Percentiles rank a stretch among this genome's conserved stretches.
phyloP scores from a whole-genome alignment of 2,329 filamentous ascomycete species.

The Torrubiellomyces zombiae region DNA sequence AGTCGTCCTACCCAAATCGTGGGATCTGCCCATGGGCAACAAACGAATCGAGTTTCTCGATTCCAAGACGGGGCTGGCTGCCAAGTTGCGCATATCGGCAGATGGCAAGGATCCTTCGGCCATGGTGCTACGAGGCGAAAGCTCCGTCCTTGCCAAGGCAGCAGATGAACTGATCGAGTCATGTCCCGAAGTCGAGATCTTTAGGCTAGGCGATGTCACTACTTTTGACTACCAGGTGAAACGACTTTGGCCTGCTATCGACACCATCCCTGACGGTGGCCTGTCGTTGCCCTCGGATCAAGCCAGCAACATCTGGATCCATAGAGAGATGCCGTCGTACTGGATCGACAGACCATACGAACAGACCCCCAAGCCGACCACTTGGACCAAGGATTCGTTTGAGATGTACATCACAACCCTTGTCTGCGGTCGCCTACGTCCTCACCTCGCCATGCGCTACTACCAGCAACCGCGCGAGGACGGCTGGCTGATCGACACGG shows the following conservation, averaged over 20 bases:
- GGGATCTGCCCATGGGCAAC: conserved; percentile 17
- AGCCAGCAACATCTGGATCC: conserved; percentile 16
- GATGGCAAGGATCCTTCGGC: conserved; percentile 15
- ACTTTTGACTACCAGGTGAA: conserved; percentile 17
- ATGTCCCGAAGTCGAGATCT: conserved; percentile 16
- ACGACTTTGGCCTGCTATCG: conserved; percentile 19
- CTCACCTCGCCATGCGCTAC: conserved; percentile 15
- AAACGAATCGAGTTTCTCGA: conserved; percentile 18
- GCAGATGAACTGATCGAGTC: conserved; percentile 16
- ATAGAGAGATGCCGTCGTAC: conserved; percentile 15
- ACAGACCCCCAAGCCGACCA: conserved; percentile 19
- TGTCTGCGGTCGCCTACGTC: conserved; percentile 19
- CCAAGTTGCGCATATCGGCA: conserved; percentile 16
- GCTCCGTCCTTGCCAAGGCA: conserved; percentile 14
- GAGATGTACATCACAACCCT: conserved; percentile 24
- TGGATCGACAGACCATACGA: conserved; percentile 19
- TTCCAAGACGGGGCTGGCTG: conserved; percentile 15
- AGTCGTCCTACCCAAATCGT: conserved; percentile 18
- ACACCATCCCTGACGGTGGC: conserved; percentile 11
- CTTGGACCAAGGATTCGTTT: conserved; percentile 25
- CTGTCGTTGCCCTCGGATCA: conserved; percentile 8
- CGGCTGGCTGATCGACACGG: conserved; percentile 17
- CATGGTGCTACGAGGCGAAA: conserved; percentile 16
- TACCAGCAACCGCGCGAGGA: conserved; percentile 16
- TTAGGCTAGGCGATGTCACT: conserved; percentile 18